These are phyloP conservation scores for Haematococcus lacustris DNA, from an alignment of 139 green algal species.

Conservation along the genomic window DNA sequence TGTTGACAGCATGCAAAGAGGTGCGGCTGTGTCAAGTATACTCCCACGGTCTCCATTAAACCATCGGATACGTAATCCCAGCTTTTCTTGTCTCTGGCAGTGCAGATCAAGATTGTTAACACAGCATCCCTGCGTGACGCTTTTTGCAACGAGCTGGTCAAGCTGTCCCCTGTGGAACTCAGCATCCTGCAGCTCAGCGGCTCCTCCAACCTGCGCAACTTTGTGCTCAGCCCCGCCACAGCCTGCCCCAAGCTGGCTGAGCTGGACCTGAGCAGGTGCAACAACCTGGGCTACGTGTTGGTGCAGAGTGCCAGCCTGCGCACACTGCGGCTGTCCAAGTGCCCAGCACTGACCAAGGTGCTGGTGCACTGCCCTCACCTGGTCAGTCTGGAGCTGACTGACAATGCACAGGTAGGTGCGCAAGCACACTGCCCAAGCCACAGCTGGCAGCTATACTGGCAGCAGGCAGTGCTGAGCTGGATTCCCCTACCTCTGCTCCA, in stretches of 20 bases:
- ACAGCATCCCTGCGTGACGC: slow-evolving; percentile 57
- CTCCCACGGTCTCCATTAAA: too few species aligned
- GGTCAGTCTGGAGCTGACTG: slow-evolving; percentile 32
- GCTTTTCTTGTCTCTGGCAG: neutral
- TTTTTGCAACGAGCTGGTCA: slow-evolving; percentile 67
- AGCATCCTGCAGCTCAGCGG: slow-evolving; percentile 38
- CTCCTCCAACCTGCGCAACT: slow-evolving; percentile 56
- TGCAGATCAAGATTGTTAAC: slow-evolving; percentile 53
- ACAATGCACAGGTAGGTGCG: too few species aligned
- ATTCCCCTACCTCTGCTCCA: too few species aligned
- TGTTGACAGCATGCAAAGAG: slow-evolving; percentile 57
- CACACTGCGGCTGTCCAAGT: slow-evolving; percentile 45
- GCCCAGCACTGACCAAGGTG: slow-evolving; percentile 53
- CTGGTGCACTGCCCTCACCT: slow-evolving; percentile 69
- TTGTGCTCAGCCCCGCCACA: slow-evolving; percentile 50
- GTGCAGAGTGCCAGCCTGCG: slow-evolving; percentile 52
- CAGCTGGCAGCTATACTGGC: too few species aligned
- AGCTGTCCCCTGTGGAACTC: slow-evolving; percentile 65
- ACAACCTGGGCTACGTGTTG: slow-evolving; percentile 55
- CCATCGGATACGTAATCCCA: too few species aligned
- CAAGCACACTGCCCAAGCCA: too few species aligned
- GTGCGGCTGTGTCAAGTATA: too few species aligned
- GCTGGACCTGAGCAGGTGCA: slow-evolving; percentile 50
- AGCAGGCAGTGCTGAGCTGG: too few species aligned
- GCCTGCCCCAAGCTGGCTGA: slow-evolving; percentile 54